These are phyloP conservation scores for Endocalyx cinctus DNA, from an alignment of 2,329 filamentous ascomycete genomes.

Conservation along the genomic window DNA sequence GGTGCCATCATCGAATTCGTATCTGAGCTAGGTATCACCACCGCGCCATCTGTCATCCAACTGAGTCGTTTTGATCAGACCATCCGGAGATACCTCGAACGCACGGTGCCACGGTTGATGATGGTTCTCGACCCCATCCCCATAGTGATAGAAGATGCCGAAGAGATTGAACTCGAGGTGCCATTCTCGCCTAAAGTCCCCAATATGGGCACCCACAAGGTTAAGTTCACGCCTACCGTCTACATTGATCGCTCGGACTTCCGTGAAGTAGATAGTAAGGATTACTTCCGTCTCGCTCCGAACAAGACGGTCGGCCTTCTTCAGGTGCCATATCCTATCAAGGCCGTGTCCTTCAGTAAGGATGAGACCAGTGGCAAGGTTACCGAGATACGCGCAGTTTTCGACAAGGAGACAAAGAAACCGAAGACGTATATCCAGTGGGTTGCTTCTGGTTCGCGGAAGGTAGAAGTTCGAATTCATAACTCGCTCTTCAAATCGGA, in stretches of 20 bases:
- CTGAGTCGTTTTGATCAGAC: constrained; percentile 79
- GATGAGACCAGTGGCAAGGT: constrained; percentile 59
- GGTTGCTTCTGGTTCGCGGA: constrained; percentile 67
- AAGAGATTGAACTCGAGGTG: constrained; percentile 63
- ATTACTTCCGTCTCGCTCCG: constrained; percentile 75
- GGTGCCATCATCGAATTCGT: constrained; percentile 86
- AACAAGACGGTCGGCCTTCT: constrained; percentile 70
- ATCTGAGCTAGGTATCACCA: constrained; percentile 87
- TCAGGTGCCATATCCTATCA: constrained; percentile 65
- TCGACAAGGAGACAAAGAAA: constrained; percentile 66
- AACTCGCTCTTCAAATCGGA: constrained; percentile 83
- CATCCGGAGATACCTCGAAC: constrained; percentile 81
- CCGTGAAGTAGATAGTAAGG: constrained; percentile 64
- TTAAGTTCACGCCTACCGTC: constrained; percentile 68
- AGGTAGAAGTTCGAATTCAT: constrained; percentile 73
- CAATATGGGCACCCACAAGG: constrained; percentile 55
- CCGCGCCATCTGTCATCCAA: constrained; percentile 73
- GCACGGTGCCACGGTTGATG: constrained; percentile 83
- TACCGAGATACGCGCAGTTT: constrained; percentile 60
- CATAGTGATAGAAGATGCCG: constrained; percentile 74
- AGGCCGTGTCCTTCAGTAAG: constrained; percentile 63
- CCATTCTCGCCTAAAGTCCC: constrained; percentile 83
- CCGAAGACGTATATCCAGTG: constrained; percentile 88
- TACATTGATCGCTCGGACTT: constrained; percentile 84
- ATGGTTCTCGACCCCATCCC: constrained; percentile 81